Base-by-base conservation (phyloP, 2,329 filamentous ascomycete species). In the Claviceps humidiphila region DNA sequence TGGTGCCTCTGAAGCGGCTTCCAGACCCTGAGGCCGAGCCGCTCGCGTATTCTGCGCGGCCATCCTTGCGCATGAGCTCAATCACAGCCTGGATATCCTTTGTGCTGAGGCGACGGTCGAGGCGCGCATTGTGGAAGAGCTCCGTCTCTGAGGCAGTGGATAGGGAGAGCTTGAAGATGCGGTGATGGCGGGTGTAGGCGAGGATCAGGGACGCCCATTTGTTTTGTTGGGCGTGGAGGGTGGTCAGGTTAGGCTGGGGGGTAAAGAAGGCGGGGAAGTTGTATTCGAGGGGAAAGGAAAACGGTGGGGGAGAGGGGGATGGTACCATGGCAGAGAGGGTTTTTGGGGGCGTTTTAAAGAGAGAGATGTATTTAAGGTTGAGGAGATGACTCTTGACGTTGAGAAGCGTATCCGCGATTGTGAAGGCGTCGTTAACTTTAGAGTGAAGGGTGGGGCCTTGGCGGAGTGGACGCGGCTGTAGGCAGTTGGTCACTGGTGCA, bases 181-280 rank as follows among this genome's bases (percentile, higher is more conserved):
- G 82, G 72, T 91, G 76, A 70, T 87, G 78, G 0, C 81, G 80
- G 69, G 86, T 88, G 82, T 95, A 96, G 63, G 83, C 69, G 55
- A 89, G 88, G 63, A 97, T 81, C 16, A 96, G 80, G 37, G 80
- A 68, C n/a, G 85, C 82, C 93, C 93, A 98, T 69, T 90, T 90
- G 54, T 78, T 74, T 55, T 89, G 82, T 64, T 93, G 88, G 46
- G 84, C 81, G 68, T 84, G 80, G 64, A 78, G 83, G 9, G 86
- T 91, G 34, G 78, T 77, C 55, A 81, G 74, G 71, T 88, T 88
- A 39, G 83, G 79, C 68, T 93, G 87, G 51, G 81, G 81, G 52
- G 85, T 89, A 79, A 87, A 93, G 82, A 93, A 90, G 63, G 87
- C 84, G 0, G 87, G 87, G 73, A 89, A 91, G 71, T 74, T 72